Conservation (phyloP, 176 grass and related monocot species). For the Thalia dealbata region DNA sequence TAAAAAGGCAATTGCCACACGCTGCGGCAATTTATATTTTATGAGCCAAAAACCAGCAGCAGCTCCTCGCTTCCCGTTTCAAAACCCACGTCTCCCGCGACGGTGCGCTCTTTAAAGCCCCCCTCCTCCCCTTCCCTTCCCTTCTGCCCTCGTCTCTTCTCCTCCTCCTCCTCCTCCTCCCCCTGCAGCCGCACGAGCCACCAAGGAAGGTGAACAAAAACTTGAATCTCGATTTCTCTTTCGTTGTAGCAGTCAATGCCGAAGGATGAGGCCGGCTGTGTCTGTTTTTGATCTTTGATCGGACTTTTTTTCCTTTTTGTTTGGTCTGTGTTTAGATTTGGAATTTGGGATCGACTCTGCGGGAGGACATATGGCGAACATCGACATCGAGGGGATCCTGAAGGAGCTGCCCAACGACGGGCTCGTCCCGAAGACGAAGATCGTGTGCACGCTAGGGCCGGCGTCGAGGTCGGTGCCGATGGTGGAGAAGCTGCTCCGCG, state of each 20-base stretch:
- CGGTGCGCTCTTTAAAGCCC: too few relatives aligned
- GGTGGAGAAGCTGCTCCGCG: slow-evolving; percentile 87
- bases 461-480: slow-evolving; percentile 70
- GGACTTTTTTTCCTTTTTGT: neutral
- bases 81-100: neutral
- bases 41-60: neutral
- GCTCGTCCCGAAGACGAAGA: slow-evolving; percentile 60
- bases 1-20: too few relatives aligned
- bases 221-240: neutral
- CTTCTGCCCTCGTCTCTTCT: too few relatives aligned
- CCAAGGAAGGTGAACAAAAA: too few relatives aligned
- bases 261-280: neutral
- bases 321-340: neutral
- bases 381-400: slow-evolving; percentile 58
- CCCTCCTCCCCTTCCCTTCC: too few relatives aligned
- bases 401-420: slow-evolving; percentile 31
- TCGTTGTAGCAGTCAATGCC: too few relatives aligned
- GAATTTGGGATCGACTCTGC: neutral
- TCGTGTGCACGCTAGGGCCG: slow-evolving; percentile 93
- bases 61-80: neutral
- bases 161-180: too few relatives aligned
- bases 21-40: neutral
- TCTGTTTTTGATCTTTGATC: neutral
- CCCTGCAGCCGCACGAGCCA: too few relatives aligned
- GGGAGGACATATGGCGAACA: slow-evolving; percentile 57